phyloP scores from a whole-genome alignment of 2,329 filamentous ascomycete genomes.

The Celoporthe dispersa region DNA sequence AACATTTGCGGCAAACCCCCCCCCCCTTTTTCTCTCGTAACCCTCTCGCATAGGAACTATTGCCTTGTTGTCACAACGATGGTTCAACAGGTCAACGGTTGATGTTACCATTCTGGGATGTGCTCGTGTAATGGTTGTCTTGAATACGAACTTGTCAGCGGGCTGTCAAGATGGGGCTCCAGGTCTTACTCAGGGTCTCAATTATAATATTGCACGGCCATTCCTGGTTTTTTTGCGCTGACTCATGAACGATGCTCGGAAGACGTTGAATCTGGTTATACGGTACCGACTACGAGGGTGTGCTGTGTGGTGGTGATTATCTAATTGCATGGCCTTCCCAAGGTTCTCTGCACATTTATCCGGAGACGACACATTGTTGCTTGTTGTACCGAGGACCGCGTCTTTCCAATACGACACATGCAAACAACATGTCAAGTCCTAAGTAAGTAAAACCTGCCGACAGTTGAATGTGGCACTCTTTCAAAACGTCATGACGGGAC shows the following conservation, averaged over 20 bases:
- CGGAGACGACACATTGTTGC: background rate
- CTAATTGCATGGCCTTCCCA: background rate
- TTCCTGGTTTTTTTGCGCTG: background rate
- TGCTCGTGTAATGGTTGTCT: background rate
- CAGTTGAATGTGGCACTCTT: background rate
- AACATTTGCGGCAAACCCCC: background rate
- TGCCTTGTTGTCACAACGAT: background rate
- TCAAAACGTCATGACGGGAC: background rate
- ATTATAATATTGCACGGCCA: background rate
- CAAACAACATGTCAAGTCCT: background rate
- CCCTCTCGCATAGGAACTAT: background rate
- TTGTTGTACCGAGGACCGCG: background rate
- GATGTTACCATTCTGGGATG: background rate
- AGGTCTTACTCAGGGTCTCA: background rate
- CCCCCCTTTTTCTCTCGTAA: background rate
- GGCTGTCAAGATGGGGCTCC: background rate
- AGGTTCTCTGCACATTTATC: background rate
- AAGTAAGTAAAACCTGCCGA: background rate
- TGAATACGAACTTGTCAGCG: constrained; percentile 1
- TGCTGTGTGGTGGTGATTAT: background rate
- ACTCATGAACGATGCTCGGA: background rate
- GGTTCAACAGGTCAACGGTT: background rate
- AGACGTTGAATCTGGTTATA: background rate
- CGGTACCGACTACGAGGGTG: background rate
- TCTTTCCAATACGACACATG: background rate